Conservation (phyloP, 208 protist species). For the Phytomonas serpens region DNA sequence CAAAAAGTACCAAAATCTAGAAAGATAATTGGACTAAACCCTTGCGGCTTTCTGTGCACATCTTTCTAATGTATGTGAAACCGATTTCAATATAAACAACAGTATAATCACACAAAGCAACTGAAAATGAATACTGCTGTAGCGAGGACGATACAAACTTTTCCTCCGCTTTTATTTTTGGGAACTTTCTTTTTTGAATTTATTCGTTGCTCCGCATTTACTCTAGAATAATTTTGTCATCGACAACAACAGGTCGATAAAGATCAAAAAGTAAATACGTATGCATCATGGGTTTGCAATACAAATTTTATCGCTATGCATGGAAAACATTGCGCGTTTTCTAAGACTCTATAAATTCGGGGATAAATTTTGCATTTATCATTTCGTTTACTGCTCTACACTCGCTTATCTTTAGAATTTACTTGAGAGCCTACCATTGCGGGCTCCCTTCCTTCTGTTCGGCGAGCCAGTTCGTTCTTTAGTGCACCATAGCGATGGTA, state of each 20-base stretch:
- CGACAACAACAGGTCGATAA: not conserved
- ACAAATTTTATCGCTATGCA: not conserved
- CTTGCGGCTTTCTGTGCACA: not conserved
- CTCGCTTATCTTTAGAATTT: not conserved
- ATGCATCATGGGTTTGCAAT: not conserved
- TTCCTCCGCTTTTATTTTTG: not conserved
- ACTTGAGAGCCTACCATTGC: not conserved
- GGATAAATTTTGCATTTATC: not conserved
- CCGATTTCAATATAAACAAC: not conserved
- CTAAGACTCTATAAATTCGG: not conserved
- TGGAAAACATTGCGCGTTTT: conserved; percentile 1
- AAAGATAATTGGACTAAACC: conserved; percentile 10
- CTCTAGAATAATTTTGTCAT: not conserved
- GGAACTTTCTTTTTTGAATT: not conserved
- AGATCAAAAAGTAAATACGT: not conserved
- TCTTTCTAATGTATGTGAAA: not conserved
- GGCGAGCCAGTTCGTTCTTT: conserved; percentile 59
- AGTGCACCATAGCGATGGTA: conserved; percentile 78
- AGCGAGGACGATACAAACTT: not conserved
- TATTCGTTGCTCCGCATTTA: not conserved
- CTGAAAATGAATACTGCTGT: not conserved
- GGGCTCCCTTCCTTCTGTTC: conserved; percentile 1
- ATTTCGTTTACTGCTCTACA: not conserved
- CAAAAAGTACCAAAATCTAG: not conserved
- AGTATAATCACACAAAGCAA: not conserved